These are phyloP conservation scores for Brassica carinata DNA, from an alignment of 345 rosid genomes.

Conservation along the genomic window DNA sequence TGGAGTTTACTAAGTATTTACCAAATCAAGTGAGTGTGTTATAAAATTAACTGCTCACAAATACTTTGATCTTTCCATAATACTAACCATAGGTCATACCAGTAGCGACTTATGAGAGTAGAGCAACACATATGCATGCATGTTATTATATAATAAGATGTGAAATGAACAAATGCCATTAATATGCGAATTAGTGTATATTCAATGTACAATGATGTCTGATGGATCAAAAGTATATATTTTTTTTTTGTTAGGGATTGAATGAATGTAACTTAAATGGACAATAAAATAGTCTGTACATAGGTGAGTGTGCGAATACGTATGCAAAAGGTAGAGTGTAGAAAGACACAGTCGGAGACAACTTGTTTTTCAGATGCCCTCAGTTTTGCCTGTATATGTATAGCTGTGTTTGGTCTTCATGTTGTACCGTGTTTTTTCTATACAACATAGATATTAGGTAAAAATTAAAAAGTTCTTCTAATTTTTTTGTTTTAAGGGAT, in stretches of 20 bases:
- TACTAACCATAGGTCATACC: constrained; percentile 24
- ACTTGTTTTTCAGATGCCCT: constrained; percentile 35
- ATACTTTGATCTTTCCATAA: constrained; percentile 24
- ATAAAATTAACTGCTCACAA: constrained; percentile 6
- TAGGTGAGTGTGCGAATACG: constrained; percentile 41
- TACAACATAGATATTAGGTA: neutral
- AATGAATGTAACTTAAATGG: constrained; percentile 14
- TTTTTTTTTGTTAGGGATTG: constrained; percentile 11
- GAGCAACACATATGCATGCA: constrained; percentile 16
- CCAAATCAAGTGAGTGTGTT: neutral
- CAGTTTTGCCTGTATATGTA: constrained; percentile 27
- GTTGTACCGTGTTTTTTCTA: neutral
- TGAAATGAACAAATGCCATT: neutral
- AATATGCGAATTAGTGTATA: neutral
- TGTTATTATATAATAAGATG: neutral
- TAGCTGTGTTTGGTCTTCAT: constrained; percentile 18
- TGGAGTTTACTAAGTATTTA: neutral
- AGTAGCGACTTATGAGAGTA: neutral
- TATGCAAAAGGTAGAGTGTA: constrained; percentile 39
- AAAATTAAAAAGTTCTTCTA: neutral
- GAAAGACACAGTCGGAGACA: constrained; percentile 37
- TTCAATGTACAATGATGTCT: neutral
- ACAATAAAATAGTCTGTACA: constrained; percentile 19
- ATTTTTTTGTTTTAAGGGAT: neutral
- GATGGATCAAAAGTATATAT: neutral